A percentile compares a stretch with the other conserved stretches of the same genome.
phyloP scores from a whole-genome alignment of 371 early-diverging fungal genomes.

The Circinella umbellata region DNA sequence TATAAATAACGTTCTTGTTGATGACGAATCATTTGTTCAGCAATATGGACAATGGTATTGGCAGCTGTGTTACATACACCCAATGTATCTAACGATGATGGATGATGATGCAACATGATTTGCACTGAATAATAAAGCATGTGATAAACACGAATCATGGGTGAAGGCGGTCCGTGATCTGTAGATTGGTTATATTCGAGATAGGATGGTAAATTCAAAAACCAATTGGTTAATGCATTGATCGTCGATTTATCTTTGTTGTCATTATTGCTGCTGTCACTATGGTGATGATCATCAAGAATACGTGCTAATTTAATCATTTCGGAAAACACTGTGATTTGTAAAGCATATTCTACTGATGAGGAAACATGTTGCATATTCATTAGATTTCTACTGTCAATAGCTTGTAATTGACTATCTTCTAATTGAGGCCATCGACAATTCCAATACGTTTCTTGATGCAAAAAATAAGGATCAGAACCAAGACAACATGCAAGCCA shows the following conservation, averaged over 20 bases:
- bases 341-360: slow-evolving; percentile 27
- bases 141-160: slow-evolving; percentile 41
- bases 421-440: slow-evolving; percentile 43
- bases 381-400: slow-evolving; percentile 11
- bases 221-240: slow-evolving; percentile 37
- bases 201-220: slow-evolving; percentile 41
- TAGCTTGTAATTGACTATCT: slow-evolving; percentile 40
- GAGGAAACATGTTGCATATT: not conserved
- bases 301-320: slow-evolving; percentile 43
- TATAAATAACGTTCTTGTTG: not conserved
- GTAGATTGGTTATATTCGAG: slow-evolving; percentile 34
- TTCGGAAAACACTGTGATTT: slow-evolving; percentile 40
- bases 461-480: not conserved
- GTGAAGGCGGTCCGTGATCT: slow-evolving; percentile 24
- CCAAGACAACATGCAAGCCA: slow-evolving; percentile 36
- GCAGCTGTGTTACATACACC: slow-evolving; percentile 8
- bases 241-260: not conserved
- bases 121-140: slow-evolving; percentile 53
- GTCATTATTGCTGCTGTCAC: not conserved
- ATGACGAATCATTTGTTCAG: slow-evolving; percentile 6
- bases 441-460: slow-evolving; percentile 12
- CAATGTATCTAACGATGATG: not conserved
- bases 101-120: slow-evolving; percentile 24
- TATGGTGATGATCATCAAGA: slow-evolving; percentile 14
- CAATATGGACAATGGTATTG: slow-evolving; percentile 7